Percentiles rank a stretch among this genome's conserved stretches.
Conservation (phyloP, 2,329 filamentous ascomycete species). For the Tricladium varicosporioides region DNA sequence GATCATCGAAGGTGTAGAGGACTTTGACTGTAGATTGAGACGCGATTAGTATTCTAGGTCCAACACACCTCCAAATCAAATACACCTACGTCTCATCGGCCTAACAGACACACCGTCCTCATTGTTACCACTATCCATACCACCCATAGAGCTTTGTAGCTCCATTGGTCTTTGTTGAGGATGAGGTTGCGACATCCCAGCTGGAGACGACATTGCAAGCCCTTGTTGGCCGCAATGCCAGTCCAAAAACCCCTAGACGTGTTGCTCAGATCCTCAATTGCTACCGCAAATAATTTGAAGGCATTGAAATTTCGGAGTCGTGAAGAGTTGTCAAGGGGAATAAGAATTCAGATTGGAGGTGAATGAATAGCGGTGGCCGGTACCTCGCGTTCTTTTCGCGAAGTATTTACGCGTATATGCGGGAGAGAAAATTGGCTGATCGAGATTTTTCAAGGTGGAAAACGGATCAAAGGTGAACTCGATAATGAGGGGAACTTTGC, state of each 20-base stretch:
- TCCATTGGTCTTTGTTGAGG: slow-evolving; percentile 19
- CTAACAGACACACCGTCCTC: slow-evolving; percentile 49
- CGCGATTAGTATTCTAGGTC: slow-evolving; percentile 18
- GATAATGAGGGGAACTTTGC: too few relatives aligned
- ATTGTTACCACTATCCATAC: slow-evolving; percentile 29
- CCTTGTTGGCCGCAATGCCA: slow-evolving; percentile 21
- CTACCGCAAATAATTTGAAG: slow-evolving; percentile 17
- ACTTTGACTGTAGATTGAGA: slow-evolving; percentile 71
- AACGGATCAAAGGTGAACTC: background rate
- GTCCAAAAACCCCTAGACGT: slow-evolving; percentile 11
- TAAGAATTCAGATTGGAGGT: slow-evolving; percentile 9
- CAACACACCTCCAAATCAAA: background rate
- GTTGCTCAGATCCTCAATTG: slow-evolving; percentile 15
- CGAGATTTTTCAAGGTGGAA: background rate
- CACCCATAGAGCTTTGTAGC: slow-evolving; percentile 19
- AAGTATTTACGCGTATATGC: slow-evolving; percentile 16
- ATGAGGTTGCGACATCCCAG: slow-evolving; percentile 14
- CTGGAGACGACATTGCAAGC: slow-evolving; percentile 31
- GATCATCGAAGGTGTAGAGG: slow-evolving; percentile 91
- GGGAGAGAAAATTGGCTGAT: background rate
- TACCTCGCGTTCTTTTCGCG: slow-evolving; percentile 19
- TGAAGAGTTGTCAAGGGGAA: background rate
- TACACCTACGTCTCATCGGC: slow-evolving; percentile 62
- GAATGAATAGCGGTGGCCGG: slow-evolving; percentile 24
- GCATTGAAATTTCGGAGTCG: slow-evolving; percentile 20